Evolutionary conservation across 2,329 filamentous ascomycete genomes (phyloP), one percentile per base, ranked within the genome.

Genomic region (Colletotrichum paranaense): DNA sequence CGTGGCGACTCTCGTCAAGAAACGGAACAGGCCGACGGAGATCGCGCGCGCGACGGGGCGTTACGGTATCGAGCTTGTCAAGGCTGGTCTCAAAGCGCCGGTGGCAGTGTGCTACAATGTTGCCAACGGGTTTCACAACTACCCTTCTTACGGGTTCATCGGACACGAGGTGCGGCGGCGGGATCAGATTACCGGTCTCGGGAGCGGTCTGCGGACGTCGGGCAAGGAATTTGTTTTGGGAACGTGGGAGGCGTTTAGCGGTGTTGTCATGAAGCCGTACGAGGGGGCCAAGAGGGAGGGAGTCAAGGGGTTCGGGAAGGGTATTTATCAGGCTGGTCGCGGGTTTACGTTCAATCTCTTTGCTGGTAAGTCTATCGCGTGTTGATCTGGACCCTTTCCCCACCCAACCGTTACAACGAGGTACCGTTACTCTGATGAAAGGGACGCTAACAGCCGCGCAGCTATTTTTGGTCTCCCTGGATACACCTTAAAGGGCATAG

Each of bases 41-140:
- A 12, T 81, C 3, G 76, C 77, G 0, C 79, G 80, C 5, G 78
- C 79, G 4, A 88, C 90, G 1, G 87, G 88, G 0, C 89, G 89
- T 70, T 89, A 90, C 2, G 84, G 90, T 12, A 85, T 86, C n/a
- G 86, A 89, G 14, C 88, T 94, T 22, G 86, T 91, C 8, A 88
- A 88, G 49, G 89, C 91, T 26, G 86, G 90, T 0, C 82, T 93
- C 62, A 91, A 90, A 74, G 88, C 91, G 0, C 93, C 93, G 0
- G 89, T 93, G 78, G 90, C 93, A 71, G 89, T 94, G 67, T 91
- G 92, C 11, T 82, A 94, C 66, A 91, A 91, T 32, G 82, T 94
- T 46, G 90, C 92, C 1, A 92, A 92, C 79, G 93, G 93, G 0
- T 94, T 94, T 75, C 93, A 93, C 78, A 94, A 95, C 76, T 91